These are phyloP conservation scores for Prunus fruticosa DNA, from an alignment of 306 rosid genomes.

Conservation along the genomic window DNA sequence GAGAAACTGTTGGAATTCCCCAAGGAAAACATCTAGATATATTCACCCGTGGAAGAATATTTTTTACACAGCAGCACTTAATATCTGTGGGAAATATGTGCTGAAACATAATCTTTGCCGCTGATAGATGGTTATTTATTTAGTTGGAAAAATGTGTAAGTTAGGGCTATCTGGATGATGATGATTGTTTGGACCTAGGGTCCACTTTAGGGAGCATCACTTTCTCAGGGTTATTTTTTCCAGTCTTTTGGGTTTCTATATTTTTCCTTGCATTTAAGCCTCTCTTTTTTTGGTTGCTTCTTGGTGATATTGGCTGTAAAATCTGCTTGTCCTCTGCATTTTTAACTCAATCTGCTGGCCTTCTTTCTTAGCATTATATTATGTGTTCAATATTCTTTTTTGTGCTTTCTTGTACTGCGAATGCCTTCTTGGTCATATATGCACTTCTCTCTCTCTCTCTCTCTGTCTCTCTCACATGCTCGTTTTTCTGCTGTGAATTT, in stretches of 20 bases:
- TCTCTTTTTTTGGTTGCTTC: not conserved
- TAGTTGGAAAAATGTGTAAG: not conserved
- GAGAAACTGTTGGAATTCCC: not conserved
- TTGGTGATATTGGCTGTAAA: constrained; percentile 6
- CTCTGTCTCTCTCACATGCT: not conserved
- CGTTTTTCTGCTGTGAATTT: constrained; percentile 9
- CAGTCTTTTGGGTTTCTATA: not conserved
- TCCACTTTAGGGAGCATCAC: not conserved
- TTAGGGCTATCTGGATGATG: not conserved
- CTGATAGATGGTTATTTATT: not conserved
- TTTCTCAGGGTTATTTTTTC: not conserved
- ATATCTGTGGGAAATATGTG: not conserved
- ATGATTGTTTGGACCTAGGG: constrained; percentile 3
- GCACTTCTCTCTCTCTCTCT: not conserved
- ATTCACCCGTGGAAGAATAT: not conserved
- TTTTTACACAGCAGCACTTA: not conserved
- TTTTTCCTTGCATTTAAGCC: not conserved
- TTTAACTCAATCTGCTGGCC: not conserved
- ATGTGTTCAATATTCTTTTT: not conserved
- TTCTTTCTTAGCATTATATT: not conserved
- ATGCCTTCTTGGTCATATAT: constrained; percentile 6
- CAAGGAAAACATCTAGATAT: not conserved
- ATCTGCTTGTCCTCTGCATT: constrained; percentile 8
- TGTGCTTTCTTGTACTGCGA: not conserved
- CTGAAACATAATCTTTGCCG: constrained; percentile 1